Evolutionary conservation across 495 filamentous ascomycete genomes (phyloP).

Genomic region (Tuber aestivum): DNA sequence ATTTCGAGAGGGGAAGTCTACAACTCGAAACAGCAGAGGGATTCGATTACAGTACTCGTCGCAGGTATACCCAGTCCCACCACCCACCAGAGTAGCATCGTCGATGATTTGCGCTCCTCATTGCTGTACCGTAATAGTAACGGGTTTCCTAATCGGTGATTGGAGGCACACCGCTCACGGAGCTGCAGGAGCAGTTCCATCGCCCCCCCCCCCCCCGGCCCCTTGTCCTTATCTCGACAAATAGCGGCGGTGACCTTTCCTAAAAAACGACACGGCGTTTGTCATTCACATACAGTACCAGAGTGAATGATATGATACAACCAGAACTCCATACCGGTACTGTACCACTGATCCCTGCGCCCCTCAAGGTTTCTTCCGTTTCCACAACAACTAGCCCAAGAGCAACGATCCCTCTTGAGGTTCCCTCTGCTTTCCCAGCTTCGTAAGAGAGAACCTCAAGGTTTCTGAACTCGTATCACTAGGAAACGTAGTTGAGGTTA

Average conservation of each 20-base stretch:
- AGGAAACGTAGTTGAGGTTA: background rate
- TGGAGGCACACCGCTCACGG: background rate
- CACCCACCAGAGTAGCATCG: background rate
- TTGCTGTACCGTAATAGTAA: background rate
- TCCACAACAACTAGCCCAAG: background rate
- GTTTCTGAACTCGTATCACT: background rate
- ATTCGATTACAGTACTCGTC: background rate
- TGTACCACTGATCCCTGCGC: background rate
- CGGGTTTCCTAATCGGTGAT: background rate
- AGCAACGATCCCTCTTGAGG: background rate
- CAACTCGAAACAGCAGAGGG: background rate
- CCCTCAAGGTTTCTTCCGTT: background rate
- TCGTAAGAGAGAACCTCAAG: background rate
- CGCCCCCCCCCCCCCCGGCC: background rate
- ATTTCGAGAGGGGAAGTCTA: background rate
- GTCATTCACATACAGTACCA: background rate
- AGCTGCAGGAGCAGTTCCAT: background rate
- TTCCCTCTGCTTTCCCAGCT: background rate
- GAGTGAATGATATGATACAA: too few species aligned
- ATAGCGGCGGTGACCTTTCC: background rate
- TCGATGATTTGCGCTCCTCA: background rate
- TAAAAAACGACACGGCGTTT: background rate
- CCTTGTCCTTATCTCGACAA: background rate
- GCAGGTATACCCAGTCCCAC: background rate
- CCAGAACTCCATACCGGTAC: background rate